Evolutionary conservation across 345 rosid genomes (phyloP), one percentile per base, ranked within the genome.

Genomic region (Angophora floribunda): DNA sequence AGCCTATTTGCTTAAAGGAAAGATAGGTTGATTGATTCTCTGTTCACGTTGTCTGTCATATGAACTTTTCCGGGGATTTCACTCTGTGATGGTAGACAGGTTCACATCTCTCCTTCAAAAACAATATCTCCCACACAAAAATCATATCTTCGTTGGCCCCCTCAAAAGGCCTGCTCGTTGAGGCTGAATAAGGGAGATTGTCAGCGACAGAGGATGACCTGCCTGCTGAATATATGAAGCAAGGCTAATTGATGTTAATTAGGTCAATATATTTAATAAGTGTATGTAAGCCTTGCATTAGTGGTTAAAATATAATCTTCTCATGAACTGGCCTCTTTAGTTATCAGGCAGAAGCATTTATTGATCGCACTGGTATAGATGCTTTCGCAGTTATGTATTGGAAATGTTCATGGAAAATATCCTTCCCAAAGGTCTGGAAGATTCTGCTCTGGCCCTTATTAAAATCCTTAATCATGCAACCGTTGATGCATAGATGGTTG

Each of bases 181-280:
- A 97, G 93, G 99, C 99, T 86, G 99, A 96, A 93, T 92, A 96
- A 87, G 99, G 99, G 86, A 92, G 99, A 87, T 90, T 94, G 89
- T 95, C 99, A 12, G 99, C 99, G 90, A 96, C 99, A 85, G 99
- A 97, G 91, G 99, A 96, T 91, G 97, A 95, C 90, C 93, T 95
- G 95, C 96, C 99, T 52, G 96, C 96, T 78, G 96, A 96, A 92
- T 97, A 97, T 97, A 95, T 89, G 98, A 96, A 88, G 99, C 99
- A 90, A 94, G 90, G 92, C 93, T 97, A 53, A 97, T 97, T 84
- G 96, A 96, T 88, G 88, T 93, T 88, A 88, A 94, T 90, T 96
- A 96, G 99, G 98, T 95, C 86, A 84, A 49, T 70, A 52, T 30
- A 41, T 85, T 51, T 21, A 50, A 50, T 85, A 12, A 49, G 52